Base-by-base conservation (phyloP, 768 basidiomycete species). In the Crucibulum laeve region DNA sequence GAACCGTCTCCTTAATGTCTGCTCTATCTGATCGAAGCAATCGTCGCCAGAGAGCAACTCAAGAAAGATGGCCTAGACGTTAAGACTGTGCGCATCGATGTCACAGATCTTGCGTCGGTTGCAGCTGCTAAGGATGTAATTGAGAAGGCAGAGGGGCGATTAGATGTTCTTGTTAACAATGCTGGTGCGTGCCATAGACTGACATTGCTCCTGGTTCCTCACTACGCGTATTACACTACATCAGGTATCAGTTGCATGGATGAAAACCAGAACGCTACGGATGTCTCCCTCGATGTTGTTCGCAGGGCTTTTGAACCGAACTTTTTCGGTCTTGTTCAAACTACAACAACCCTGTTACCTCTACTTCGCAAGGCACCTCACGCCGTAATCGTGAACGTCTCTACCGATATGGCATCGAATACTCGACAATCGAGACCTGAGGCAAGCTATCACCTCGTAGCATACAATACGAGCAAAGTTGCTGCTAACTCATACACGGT, bases 401-500 rank as follows among this genome's bases (percentile, higher is more conserved):
- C 58, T 21, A 63, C 62, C 13, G 70, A 72, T 54, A 71, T 76
- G 71, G 67, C 70, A 1, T 74, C 71, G 17, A 76, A 73, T 53
- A 43, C 58, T 1, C 44, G 44, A 32, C 65, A 68, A 52, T 61
- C 71, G 5, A 45, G n/a, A n/a, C n/a, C n/a, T n/a, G n/a, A 65
- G 22, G 51, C 61, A 1, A 13, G 28, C 18, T 45, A 67, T 10
- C 68, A 73, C 52, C 40, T 62, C 18, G 63, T 67, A 19, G 72
- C 72, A 5, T 87, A 86, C 56, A 85, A 85, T 51, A 79, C 83
- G 1, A 82, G 79, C 48, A 87, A 87, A 63, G 83, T 78, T 0
- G 86, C 85, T 5, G 79, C 77, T 0, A 79, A 81, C 36, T 74
- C 75, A 33, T 76, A 86, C 39, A 65, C 72, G 0, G 79, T 77